These are phyloP conservation scores for Volvariella volvacea DNA, from an alignment of 1,284 basidiomycete genomes.

Conservation along the genomic window DNA sequence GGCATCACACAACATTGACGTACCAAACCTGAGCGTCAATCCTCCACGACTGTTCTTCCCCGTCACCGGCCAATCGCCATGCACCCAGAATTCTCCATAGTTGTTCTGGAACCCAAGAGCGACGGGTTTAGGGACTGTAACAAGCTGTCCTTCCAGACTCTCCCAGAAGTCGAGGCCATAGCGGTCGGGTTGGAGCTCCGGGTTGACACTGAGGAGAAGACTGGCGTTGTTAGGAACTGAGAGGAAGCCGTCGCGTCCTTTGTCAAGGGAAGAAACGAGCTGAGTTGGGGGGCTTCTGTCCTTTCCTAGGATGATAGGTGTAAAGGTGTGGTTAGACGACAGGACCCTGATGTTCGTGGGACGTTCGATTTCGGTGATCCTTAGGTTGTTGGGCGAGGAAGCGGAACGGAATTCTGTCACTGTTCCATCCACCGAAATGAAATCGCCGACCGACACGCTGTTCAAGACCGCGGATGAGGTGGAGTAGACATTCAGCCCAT, in stretches of 20 bases:
- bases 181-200: constrained; percentile 39
- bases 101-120: constrained; percentile 45
- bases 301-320: constrained; percentile 44
- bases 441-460: constrained; percentile 42
- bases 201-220: constrained; percentile 37
- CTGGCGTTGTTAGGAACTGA: constrained; percentile 51
- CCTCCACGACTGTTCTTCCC: constrained; percentile 56
- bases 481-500: constrained; percentile 48
- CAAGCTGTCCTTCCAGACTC: constrained; percentile 53
- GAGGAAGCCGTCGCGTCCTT: constrained; percentile 47
- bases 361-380: constrained; percentile 42
- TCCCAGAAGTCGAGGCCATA: constrained; percentile 64
- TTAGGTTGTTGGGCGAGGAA: constrained; percentile 37
- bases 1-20: constrained; percentile 8
- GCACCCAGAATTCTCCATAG: constrained; percentile 55
- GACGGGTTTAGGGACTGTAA: constrained; percentile 45
- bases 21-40: constrained; percentile 44
- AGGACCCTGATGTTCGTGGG: constrained; percentile 38
- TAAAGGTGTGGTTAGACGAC: constrained; percentile 40
- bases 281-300: constrained; percentile 50
- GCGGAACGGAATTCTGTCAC: constrained; percentile 46
- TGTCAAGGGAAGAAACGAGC: constrained; percentile 42
- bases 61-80: constrained; percentile 50
- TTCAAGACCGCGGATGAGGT: constrained; percentile 28
- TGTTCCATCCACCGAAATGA: constrained; percentile 38